These are phyloP conservation scores for Platismatia glauca DNA, from an alignment of 495 filamentous ascomycete species.

Conservation along the genomic window DNA sequence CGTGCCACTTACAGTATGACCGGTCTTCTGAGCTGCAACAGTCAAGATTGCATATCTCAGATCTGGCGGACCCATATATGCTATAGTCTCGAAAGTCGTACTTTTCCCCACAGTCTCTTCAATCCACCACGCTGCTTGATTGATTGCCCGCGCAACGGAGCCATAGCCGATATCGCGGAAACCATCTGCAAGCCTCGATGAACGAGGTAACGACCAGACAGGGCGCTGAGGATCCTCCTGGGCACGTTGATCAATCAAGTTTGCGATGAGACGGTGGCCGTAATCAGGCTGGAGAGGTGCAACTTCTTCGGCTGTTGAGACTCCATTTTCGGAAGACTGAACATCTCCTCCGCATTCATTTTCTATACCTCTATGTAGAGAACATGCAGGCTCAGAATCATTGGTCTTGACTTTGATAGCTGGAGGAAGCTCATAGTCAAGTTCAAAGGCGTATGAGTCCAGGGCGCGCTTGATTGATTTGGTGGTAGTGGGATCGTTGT, in stretches of 20 bases:
- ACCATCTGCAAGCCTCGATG: slow-evolving; percentile 41
- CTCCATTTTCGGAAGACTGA: not conserved
- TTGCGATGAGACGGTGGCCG: slow-evolving; percentile 3
- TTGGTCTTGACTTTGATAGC: not conserved
- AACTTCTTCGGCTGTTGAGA: not conserved
- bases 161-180: slow-evolving; percentile 41
- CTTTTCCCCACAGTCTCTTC: slow-evolving; percentile 31
- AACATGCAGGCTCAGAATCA: not conserved
- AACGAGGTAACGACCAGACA: slow-evolving; percentile 36
- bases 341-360: not conserved
- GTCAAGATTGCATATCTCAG: slow-evolving; percentile 35
- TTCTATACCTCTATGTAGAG: not conserved
- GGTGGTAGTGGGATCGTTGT: not conserved
- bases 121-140: slow-evolving; percentile 43
- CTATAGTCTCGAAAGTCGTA: slow-evolving; percentile 24
- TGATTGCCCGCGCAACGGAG: slow-evolving; percentile 45
- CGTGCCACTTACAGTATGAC: slow-evolving; percentile 28
- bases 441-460: not conserved
- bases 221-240: slow-evolving; percentile 29
- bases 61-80: slow-evolving; percentile 36
- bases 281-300: not conserved
- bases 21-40: slow-evolving; percentile 32
- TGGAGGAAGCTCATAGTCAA: not conserved
- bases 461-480: not conserved
- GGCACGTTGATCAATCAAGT: slow-evolving; percentile 40